Evolutionary conservation across 2,329 filamentous ascomycete genomes (phyloP).

Genomic region (Paecilomyces fulvus): DNA sequence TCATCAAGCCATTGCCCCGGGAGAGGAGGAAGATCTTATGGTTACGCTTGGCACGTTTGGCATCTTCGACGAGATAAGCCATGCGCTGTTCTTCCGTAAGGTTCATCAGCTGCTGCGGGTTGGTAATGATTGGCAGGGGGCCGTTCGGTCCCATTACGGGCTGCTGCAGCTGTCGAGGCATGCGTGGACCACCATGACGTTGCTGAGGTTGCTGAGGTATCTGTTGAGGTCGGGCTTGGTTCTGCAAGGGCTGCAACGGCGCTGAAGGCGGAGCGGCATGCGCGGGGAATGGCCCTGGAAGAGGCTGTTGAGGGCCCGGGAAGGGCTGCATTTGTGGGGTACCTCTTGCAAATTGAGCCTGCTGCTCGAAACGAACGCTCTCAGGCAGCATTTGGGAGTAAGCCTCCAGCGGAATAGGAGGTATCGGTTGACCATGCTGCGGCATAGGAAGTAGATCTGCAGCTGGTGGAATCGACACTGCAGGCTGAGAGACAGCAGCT

Average conservation of each 20-base stretch:
- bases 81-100: conserved; percentile 78
- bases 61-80: conserved; percentile 80
- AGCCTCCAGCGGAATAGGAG: conserved; percentile 18
- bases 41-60: conserved; percentile 90
- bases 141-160: conserved; percentile 23
- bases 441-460: conserved; percentile 24
- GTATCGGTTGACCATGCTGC: conserved; percentile 19
- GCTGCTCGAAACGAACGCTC: conserved; percentile 43
- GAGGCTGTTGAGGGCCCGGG: conserved; percentile 29
- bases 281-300: conserved; percentile 34
- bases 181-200: conserved; percentile 27
- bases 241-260: conserved; percentile 71
- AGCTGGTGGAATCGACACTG: conserved; percentile 19
- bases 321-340: conserved; percentile 27
- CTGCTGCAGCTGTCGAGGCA: conserved; percentile 28
- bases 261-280: conserved; percentile 42
- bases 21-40: conserved; percentile 94
- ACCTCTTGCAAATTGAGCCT: conserved; percentile 29
- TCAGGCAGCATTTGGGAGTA: conserved; percentile 33
- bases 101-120: conserved; percentile 65
- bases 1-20: conserved; percentile 96
- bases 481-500: conserved; percentile 14
- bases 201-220: conserved; percentile 27
- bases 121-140: conserved; percentile 50
- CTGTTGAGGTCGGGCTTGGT: conserved; percentile 55